Evolutionary conservation across 2,329 filamentous ascomycete species (phyloP), one percentile per base, ranked within the genome.

Genomic region (Cladosporium velox): DNA sequence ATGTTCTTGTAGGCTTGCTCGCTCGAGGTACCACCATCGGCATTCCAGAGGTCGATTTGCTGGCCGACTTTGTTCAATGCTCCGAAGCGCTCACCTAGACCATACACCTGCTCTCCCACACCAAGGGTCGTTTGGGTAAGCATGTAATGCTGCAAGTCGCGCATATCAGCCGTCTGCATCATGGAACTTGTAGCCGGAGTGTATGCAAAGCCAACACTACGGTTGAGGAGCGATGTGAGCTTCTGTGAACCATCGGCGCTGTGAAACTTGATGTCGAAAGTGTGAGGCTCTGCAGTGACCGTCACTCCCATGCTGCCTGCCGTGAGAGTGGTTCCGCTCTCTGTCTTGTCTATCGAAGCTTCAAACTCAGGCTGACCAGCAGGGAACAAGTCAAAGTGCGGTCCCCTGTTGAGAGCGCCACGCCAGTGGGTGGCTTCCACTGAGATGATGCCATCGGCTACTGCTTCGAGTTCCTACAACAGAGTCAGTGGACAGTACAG

Each of bases 61-160:
- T 93, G 90, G 14, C 90, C 90, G 51, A 92, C 87, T 76, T 91
- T 92, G 75, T 91, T 90, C 77, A 90, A 91, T 7, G 89, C 86
- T 0, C 90, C 90, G 73, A 93, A 93, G 15, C 91, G 83, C 78
- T 93, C 90, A 1, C 90, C 91, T 4, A 93, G 83, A 0, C 91
- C 90, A 75, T 91, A 90, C 15, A 93, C 84, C 0, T 87, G 86
- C 76, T 93, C 91, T 18, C 82, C 81, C 3, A 86, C 80, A 15
- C 77, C 73, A 0, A 83, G 72, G 24, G 81, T 81, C 7, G 79
- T 79, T 64, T 82, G 80, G 2, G 80, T 82, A 44, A 82, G 79
- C 28, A 83, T 74, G 67, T 80, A 81, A 61, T 82, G 81, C 51
- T 79, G 74, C 38, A 77, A 72, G 8, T 73, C 70, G 1, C 68